A percentile compares a stretch with the other conserved stretches of the same genome.
phyloP scores from a whole-genome alignment of 148 eudicot species.

The Nyssa sinensis region DNA sequence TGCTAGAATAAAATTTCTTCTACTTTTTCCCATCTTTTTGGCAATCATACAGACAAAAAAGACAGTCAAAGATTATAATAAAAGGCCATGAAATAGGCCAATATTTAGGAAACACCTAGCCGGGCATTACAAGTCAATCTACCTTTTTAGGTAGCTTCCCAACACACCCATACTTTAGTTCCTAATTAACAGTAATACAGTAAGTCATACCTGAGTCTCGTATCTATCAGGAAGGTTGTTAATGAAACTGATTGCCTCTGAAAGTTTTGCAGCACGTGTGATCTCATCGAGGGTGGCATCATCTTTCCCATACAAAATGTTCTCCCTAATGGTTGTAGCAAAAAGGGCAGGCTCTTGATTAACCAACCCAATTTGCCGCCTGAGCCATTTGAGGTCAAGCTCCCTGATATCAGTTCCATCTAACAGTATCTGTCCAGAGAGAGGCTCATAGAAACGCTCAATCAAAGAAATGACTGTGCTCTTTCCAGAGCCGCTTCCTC shows the following conservation, averaged over 20 bases:
- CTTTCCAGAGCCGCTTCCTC: no score
- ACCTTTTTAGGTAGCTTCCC: no score
- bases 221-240: conserved; percentile 92
- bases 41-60: no score
- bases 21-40: neutral
- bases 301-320: conserved; percentile 88
- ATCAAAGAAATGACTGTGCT: no score
- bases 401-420: no score
- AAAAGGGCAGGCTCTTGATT: conserved; percentile 98
- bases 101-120: no score
- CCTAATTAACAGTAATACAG: neutral
- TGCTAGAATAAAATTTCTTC: neutral
- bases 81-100: no score
- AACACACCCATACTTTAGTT: no score
- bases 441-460: no score
- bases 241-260: conserved; percentile 82
- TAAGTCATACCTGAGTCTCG: conserved; percentile 79
- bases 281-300: conserved; percentile 87
- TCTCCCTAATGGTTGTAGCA: conserved; percentile 88
- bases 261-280: conserved; percentile 86
- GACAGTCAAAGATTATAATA: no score
- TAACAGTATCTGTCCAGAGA: no score
- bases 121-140: no score
- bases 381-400: conserved; percentile 85
- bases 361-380: conserved; percentile 86